Percentiles rank a stretch among this genome's conserved stretches.
Conservation (phyloP, 2,329 filamentous ascomycete genomes). For the Ophiobolus disseminans region DNA sequence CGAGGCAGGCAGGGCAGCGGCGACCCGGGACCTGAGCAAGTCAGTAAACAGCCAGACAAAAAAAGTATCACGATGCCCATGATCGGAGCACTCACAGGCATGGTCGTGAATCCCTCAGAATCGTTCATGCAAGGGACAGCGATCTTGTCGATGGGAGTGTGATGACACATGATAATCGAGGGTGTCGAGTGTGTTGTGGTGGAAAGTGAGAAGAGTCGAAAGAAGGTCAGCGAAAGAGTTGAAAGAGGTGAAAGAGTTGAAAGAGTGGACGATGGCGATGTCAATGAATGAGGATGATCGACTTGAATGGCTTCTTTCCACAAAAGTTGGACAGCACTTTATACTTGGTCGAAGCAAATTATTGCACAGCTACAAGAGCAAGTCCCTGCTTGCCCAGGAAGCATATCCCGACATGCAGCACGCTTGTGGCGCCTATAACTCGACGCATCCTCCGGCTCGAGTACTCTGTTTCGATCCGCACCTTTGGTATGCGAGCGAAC, state of each 20-base stretch:
- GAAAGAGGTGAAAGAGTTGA: neutral
- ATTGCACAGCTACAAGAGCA: too few relatives aligned
- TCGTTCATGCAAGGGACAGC: slow-evolving; percentile 38
- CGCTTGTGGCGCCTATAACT: slow-evolving; percentile 25
- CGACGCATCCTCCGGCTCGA: slow-evolving; percentile 19
- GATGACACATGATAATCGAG: slow-evolving; percentile 35
- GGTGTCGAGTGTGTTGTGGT: neutral
- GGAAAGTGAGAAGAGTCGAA: neutral
- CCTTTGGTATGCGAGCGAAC: slow-evolving; percentile 10
- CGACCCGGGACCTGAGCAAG: slow-evolving; percentile 46
- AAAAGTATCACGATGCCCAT: neutral
- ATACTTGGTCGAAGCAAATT: slow-evolving; percentile 18
- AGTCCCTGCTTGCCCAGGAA: neutral
- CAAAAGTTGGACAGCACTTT: slow-evolving; percentile 12
- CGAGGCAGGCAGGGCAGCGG: slow-evolving; percentile 49
- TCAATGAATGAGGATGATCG: slow-evolving; percentile 2
- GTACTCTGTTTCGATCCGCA: slow-evolving; percentile 17
- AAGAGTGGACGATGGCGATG: too few relatives aligned
- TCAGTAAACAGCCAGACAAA: slow-evolving; percentile 2
- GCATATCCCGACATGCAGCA: slow-evolving; percentile 11
- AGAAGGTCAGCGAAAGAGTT: neutral
- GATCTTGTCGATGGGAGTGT: slow-evolving; percentile 31
- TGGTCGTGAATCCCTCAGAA: slow-evolving; percentile 39
- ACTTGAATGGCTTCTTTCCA: neutral
- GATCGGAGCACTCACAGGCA: slow-evolving; percentile 38